phyloP scores from a whole-genome alignment of 345 rosid genomes.

The Isatis tinctoria region DNA sequence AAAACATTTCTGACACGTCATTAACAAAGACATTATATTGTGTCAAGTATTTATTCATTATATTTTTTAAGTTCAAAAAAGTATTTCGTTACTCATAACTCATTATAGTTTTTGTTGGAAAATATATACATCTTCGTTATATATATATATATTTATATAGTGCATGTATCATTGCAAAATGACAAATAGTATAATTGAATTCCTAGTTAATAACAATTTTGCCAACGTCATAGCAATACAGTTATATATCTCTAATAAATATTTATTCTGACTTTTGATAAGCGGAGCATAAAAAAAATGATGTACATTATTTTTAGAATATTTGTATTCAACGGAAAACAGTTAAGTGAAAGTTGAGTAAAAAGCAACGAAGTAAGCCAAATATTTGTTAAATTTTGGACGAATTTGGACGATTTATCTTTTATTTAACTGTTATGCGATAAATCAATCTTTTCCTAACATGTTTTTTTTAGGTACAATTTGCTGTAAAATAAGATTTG shows the following conservation, averaged over 20 bases:
- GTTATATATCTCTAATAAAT: not conserved
- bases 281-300: not conserved
- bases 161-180: conserved; percentile 5
- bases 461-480: too few species aligned
- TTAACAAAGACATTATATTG: not conserved
- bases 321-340: not conserved
- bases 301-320: not conserved
- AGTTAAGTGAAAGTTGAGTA: not conserved
- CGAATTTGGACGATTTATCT: not conserved
- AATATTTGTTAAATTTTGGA: not conserved
- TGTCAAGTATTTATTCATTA: not conserved
- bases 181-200: not conserved
- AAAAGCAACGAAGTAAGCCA: not conserved
- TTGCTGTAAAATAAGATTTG: too few species aligned
- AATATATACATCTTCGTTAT: not conserved
- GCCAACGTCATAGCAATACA: not conserved
- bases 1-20: conserved; percentile 11
- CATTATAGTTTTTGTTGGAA: not conserved
- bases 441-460: not conserved
- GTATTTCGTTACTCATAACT: too few species aligned
- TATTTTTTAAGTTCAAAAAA: not conserved
- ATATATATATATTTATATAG: not conserved
- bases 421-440: not conserved
- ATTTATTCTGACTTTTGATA: not conserved
- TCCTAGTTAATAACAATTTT: not conserved